A percentile compares a stretch with the other conserved stretches of the same genome.
phyloP scores from a whole-genome alignment of 2,329 filamentous ascomycete genomes.

The Claviceps sp. region DNA sequence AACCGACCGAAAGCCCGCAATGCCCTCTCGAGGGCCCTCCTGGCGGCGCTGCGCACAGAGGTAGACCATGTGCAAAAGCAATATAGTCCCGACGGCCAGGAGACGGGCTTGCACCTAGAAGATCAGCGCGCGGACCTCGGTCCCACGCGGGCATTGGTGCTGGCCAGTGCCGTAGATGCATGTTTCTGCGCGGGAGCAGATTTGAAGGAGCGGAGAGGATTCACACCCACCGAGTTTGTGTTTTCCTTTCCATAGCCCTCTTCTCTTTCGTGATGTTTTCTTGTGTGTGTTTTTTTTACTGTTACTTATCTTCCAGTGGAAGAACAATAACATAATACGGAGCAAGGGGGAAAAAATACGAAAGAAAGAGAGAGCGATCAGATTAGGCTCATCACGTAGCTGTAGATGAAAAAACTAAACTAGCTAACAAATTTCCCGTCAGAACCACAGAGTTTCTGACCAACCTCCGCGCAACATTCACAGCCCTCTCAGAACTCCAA shows the following conservation, averaged over 20 bases:
- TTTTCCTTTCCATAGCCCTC: too few species aligned
- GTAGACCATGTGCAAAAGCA: conserved; percentile 57
- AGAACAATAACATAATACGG: too few species aligned
- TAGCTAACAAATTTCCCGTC: neutral
- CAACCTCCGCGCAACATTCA: conserved; percentile 63
- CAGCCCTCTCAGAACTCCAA: conserved; percentile 57
- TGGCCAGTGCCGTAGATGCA: conserved; percentile 73
- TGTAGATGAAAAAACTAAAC: neutral
- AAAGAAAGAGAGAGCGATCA: too few species aligned
- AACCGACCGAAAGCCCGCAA: conserved; percentile 79
- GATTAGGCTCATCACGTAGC: too few species aligned
- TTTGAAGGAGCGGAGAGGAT: conserved; percentile 71
- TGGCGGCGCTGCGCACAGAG: conserved; percentile 57
- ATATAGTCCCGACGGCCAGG: conserved; percentile 42
- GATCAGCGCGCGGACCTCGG: conserved; percentile 27
- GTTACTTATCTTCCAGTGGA: too few species aligned
- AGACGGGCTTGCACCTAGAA: conserved; percentile 21
- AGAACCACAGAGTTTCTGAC: conserved; percentile 71
- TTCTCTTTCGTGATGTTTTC: too few species aligned
- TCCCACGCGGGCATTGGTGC: conserved; percentile 64
- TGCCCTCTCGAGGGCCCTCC: conserved; percentile 70
- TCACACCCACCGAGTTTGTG: conserved; percentile 60
- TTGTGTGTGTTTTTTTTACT: too few species aligned
- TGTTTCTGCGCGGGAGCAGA: conserved; percentile 93
- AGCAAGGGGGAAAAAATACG: too few species aligned